Evolutionary conservation across 164 flowering plant species (phyloP), one percentile per base, ranked within the genome.

Genomic region (Malania oleifera): DNA sequence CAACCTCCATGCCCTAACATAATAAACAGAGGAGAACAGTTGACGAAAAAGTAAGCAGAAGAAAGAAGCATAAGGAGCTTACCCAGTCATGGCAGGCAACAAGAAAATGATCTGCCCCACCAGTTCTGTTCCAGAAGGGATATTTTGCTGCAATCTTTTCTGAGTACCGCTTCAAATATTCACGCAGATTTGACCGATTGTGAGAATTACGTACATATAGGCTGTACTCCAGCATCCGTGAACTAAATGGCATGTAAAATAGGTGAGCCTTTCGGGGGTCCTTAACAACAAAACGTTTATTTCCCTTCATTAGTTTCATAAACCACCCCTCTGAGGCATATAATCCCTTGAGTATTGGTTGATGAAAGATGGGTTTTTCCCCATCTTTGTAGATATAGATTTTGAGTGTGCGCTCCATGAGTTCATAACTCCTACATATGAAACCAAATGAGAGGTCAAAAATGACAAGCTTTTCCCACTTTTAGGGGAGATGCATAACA

Each of bases 301-400:
- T 77, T 50, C 71, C 70, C 74, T 77, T 77, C 83, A 82, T 70
- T 54, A 73, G 61, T 66, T 75, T 82, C 83, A 82, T 82, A 48
- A 82, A 82, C 86, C 86, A 82, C 28, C 86, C 86, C 58, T 82
- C 86, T 11, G 86, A 82, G 3, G 80, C 83, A 68, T 82, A 82
- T 45, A 82, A 57, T 54, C 86, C 86, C 53, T 77, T 73, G 27
- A 82, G 72, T 60, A 73, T 60, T 40, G 86, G 83, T 54, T 61
- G 68, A 72, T 82, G 86, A 47, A 82, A 79, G 22, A 82, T 68
- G 18, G 86, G 86, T 23, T 60, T 79, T 7, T 56, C 25, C 25
- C 86, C 86, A 28, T 82, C 86, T 58, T 45, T 73, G 56, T 82
- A 82, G 14, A 77, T 60, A 41, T 79, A 82, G n/a, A 82, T 72